These are phyloP conservation scores for Zopfochytrium polystomum DNA, from an alignment of 371 early-diverging fungal species.

Conservation along the genomic window DNA sequence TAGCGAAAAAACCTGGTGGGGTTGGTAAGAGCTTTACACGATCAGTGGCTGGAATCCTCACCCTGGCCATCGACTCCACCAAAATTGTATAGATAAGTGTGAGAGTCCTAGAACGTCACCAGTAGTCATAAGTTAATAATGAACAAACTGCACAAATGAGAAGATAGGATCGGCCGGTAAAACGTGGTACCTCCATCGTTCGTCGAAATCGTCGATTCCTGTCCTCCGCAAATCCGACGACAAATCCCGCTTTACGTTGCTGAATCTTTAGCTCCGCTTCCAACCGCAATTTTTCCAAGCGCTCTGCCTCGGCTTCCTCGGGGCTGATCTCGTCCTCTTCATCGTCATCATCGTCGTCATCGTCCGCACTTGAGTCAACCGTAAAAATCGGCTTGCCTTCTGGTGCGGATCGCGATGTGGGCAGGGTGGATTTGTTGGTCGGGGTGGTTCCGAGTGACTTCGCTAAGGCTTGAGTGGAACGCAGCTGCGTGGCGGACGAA, in stretches of 20 bases:
- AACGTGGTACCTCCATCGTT: constrained; percentile 81
- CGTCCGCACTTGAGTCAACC: not conserved
- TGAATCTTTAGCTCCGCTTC: constrained; percentile 7
- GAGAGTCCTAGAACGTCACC: constrained; percentile 79
- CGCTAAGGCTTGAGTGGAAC: too few relatives aligned
- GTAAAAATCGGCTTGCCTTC: not conserved
- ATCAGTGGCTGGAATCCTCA: not conserved
- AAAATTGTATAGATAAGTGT: constrained; percentile 77
- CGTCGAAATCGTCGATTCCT: constrained; percentile 83
- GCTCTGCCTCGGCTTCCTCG: too few relatives aligned
- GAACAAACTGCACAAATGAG: too few relatives aligned
- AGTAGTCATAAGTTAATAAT: too few relatives aligned
- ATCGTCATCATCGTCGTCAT: constrained; percentile 23
- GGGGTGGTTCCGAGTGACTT: too few relatives aligned
- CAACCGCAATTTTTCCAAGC: too few relatives aligned
- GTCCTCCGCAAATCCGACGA: constrained; percentile 79
- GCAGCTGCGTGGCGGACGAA: too few relatives aligned
- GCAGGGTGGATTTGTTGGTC: too few relatives aligned
- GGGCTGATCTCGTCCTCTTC: constrained; percentile 7
- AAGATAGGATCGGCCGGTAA: too few relatives aligned
- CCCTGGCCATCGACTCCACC: constrained; percentile 72
- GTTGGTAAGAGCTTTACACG: not conserved
- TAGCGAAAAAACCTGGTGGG: constrained; percentile 75
- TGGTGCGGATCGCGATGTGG: too few relatives aligned
- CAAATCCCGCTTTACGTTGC: constrained; percentile 43